Evolutionary conservation across 176 grass and related monocot genomes (phyloP), one percentile per base, ranked within the genome.

Genomic region (Musa schizocarpa): DNA sequence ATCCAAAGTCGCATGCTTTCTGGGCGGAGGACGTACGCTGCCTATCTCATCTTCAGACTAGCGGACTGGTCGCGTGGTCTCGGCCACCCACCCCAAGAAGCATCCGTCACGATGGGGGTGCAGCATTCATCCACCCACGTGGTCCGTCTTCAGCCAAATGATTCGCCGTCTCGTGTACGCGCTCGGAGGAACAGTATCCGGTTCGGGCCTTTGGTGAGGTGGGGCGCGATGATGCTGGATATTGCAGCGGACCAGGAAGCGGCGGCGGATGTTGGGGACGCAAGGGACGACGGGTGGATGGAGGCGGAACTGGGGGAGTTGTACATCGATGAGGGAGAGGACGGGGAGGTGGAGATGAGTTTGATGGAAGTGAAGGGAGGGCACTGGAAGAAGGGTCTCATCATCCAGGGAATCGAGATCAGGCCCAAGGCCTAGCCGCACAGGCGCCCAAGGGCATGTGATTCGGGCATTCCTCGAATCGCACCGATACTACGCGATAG

Each of bases 301-400:
- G 87, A 89, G 83, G 19, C 83, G 14, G 80, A 77, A 67, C n/a
- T 89, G 83, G 87, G 87, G 5, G 76, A 82, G 24, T 89, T 85
- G 11, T 66, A 85, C 43, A 89, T 76, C 14, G 56, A 76, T 1
- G 67, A 78, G n/a, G 72, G 87, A 3, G 76, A 79, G 2, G 76
- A 83, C 1, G 77, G 77, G 16, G 72, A 51, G 6, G 80, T 89
- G 13, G n/a, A 56, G 3, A 82, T 85, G 20, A 76, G 74, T 3
- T 66, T 88, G 9, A 85, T 6, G 76, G 79, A 84, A 51, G 59
- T 87, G 9, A 75, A 25, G 22, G 79, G 79, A 11, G 55, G 79
- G 67, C 24, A 85, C 20, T 73, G 79, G 69, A 88, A 88, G 82
- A 74, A 50, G 21, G 86, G 86, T 2, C 75, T 88, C 20, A 76